Base-by-base conservation (phyloP, 2,329 filamentous ascomycete species). In the Paracoccidioides brasiliensis region DNA sequence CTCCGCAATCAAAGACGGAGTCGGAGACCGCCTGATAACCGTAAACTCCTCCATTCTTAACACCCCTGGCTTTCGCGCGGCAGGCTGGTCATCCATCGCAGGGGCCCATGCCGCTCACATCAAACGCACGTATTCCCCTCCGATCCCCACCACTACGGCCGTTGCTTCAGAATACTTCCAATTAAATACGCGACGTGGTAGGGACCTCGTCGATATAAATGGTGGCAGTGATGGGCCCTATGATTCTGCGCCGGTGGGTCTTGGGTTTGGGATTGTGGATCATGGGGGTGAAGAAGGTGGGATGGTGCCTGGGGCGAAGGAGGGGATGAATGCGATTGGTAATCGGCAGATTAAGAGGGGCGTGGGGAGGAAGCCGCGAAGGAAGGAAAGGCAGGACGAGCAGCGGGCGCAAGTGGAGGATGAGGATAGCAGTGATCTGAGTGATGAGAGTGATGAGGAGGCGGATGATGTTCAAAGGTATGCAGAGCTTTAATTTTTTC, bases 401-500 rank as follows among this genome's bases (percentile, higher is more conserved):
- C 57, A 30, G 66, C 46, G 62, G 64, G 54, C 40, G 5, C 55
- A 45, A 12, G 69, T 77, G 12, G 80, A 83, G 55, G 81, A 84
- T 55, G 82, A 84, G 43, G 81, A 84, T 63, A 84, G 81, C 65
- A 83, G 80, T 64, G 81, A 84, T 63, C 65, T 84, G 53, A 84
- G 80, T 59, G 81, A 84, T 62, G 80, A 84, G 59, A 84, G 80
- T 64, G 82, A 85, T 46, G 82, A 85, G 7, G 80, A 83, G 48
- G 75, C 73, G 3, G 78, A 81, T 28, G 66, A 64, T 42, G 61
- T 61, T 46, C 66, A 67, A 62, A 69, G 68, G 71, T 70, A 54
- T 53, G 63, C 64, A 10, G 7, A 12, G 37, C 14, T 33, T 12
- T 12, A 45, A 28, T 32, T 3, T 9, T 3, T 9, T n/a, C 14